Base-by-base conservation (phyloP, 352 stramenopile species). In the Saprolegnia parasitica region DNA sequence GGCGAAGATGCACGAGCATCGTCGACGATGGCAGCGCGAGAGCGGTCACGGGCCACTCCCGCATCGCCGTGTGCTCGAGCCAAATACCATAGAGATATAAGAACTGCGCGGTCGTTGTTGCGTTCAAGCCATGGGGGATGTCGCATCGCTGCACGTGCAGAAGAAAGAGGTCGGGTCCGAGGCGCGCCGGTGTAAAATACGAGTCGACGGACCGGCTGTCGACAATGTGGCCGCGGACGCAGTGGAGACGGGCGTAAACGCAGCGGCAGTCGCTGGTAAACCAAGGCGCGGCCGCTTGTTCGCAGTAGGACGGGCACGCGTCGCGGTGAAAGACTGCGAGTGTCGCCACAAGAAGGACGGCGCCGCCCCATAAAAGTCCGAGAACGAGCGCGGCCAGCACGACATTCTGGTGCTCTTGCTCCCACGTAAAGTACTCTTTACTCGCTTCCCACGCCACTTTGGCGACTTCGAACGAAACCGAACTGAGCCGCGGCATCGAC, bases 61-160 rank as follows among this genome's bases (percentile, higher is more conserved):
- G 24, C 52, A 24, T 1, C 35, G 24, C 35, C 24, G 52, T 60
- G 24, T 20, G 11, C 9, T 60, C 52, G 9, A 60, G 35, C 24
- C n/a, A n/a, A 3, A 60, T 3, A 16, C 11, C 52, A 24, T 60
- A 60, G 24, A 60, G 35, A 3, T 26, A 4, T 60, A 4, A 4
- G 11, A 60, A 60, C 13, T 16, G 13, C 1, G 52, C 1, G 1
- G 20, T 42, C 13, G 52, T 60, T 3, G 24, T 60, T 16, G 24
- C 52, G 20, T 16, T 24, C 13, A 60, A 24, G 11, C 52, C 52
- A 26, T 16, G 11, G 9, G 52, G n/a, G 13, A 60, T n/a, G 52
- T 60, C 52, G 35, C 52, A 60, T 11, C 35, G 24, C 35, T 60
- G 13, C 13, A 60, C 52, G 9, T 60, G 52, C 35, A 60, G 35